Evolutionary conservation across 2,329 filamentous ascomycete genomes (phyloP), one percentile per base, ranked within the genome.

Genomic region (Diaporthe nobilis): DNA sequence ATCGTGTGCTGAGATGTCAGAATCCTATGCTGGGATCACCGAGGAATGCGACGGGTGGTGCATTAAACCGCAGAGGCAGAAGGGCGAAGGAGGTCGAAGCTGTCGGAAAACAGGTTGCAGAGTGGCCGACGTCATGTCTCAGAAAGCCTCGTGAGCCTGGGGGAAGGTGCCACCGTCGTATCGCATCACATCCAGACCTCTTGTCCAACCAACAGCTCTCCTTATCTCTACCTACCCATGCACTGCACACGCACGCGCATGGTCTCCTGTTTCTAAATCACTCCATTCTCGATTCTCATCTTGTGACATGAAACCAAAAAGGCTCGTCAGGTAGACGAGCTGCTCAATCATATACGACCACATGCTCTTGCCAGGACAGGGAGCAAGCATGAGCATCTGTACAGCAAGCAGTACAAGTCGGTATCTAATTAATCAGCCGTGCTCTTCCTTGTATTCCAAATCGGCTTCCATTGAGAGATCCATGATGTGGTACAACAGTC

Each of bases 81-180:
- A 20, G n/a, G 60, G 65, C 31, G 34, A 55, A 70, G 49, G 34
- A 53, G n/a, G 65, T 70, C 49, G 49, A 67, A 73, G 70, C 20
- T 10, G 51, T 73, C 51, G 53, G 44, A 51, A 60, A 57, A 67
- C 44, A 47, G 65, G 65, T 28, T 70, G 65, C 22, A 65, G 17
- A 25, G 39, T 47, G 44, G 53, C 34, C 61, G 72, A 75, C 70
- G 74, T 75, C 74, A 75, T 70, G 60, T 57, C 70, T 72, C 53
- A 57, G 53, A 47, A 55, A 55, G 51, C 49, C 34, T 67, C 28
- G 49, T 37, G 67, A 25, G 31, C 25, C n/a, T 22, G 17, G 61
- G 49, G n/a, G 12, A 12, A 39, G 60, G 42, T 53, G 53, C 57
- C 31, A 67, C 61, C 25, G 49, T 58, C 34, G 60, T 57, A 65